These are phyloP conservation scores for Candida nanaspora DNA, from an alignment of 805 yeast genomes.

Conservation along the genomic window DNA sequence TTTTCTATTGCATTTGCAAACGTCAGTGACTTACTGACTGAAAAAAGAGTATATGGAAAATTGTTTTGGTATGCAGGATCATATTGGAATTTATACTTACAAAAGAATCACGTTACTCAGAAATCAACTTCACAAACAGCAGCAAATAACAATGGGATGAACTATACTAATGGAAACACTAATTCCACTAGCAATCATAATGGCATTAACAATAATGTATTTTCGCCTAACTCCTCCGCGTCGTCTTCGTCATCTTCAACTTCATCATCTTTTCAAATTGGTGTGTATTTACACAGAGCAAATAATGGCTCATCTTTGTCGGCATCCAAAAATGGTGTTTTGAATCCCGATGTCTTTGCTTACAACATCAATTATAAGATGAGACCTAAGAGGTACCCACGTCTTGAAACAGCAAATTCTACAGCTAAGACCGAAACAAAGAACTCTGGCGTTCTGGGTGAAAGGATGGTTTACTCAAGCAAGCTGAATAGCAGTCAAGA, in stretches of 20 bases:
- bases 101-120: slow-evolving; percentile 32
- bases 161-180: too few species aligned
- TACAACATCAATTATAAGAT: slow-evolving; percentile 19
- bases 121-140: slow-evolving; percentile 17
- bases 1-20: slow-evolving; percentile 46
- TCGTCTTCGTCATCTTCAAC: background rate
- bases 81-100: slow-evolving; percentile 50
- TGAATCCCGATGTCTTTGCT: slow-evolving; percentile 31
- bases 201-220: too few species aligned
- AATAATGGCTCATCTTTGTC: slow-evolving; percentile 24
- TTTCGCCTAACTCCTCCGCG: too few species aligned
- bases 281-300: slow-evolving; percentile 50
- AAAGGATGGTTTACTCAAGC: background rate
- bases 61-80: slow-evolving; percentile 58
- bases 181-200: too few species aligned
- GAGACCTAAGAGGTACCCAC: slow-evolving; percentile 13
- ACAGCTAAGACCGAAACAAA: background rate
- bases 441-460: too few species aligned
- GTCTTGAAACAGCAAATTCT: background rate
- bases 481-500: slow-evolving; percentile 9
- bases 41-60: slow-evolving; percentile 41
- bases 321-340: slow-evolving; percentile 31
- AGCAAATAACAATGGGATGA: too few species aligned
- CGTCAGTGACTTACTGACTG: slow-evolving; percentile 36
- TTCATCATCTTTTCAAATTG: slow-evolving; percentile 46